Percentiles rank a stretch among this genome's conserved stretches.
Conservation (phyloP, 768 basidiomycete genomes). For the Rhizopogon salebrosus region DNA sequence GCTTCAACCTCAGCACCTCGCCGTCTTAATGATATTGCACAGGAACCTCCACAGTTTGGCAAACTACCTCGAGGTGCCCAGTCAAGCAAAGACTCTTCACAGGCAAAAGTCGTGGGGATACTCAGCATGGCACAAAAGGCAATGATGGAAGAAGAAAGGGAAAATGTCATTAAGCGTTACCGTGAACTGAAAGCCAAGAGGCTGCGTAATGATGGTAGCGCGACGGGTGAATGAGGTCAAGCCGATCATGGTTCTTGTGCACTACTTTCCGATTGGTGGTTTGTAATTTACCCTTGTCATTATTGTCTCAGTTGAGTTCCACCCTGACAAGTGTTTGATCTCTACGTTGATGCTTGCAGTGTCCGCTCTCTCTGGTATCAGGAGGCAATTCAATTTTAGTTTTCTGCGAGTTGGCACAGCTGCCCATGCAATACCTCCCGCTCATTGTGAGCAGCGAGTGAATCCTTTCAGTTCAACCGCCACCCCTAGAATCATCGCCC, state of each 20-base stretch:
- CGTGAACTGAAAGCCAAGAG: conserved; percentile 60
- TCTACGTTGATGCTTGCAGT: neutral
- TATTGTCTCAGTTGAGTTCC: neutral
- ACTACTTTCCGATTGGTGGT: neutral
- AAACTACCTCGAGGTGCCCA: conserved; percentile 46
- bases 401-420: neutral
- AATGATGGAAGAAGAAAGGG: conserved; percentile 74
- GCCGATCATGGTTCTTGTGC: neutral
- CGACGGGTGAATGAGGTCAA: conserved; percentile 6
- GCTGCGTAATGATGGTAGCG: conserved; percentile 14
- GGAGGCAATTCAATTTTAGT: neutral
- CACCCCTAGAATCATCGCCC: too few species aligned
- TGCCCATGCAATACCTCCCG: neutral
- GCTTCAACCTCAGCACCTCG: conserved; percentile 51
- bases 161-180: conserved; percentile 62
- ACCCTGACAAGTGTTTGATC: neutral
- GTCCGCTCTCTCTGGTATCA: neutral
- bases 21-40: conserved; percentile 66
- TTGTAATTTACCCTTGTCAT: neutral
- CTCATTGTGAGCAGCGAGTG: neutral
- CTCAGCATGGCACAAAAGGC: conserved; percentile 71
- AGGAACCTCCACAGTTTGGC: conserved; percentile 61
- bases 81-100: conserved; percentile 14
- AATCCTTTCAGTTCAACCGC: neutral
- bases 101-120: conserved; percentile 37